Evolutionary conservation across 306 rosid species (phyloP), one percentile per base, ranked within the genome.

Genomic region (Cucurbita pepo): DNA sequence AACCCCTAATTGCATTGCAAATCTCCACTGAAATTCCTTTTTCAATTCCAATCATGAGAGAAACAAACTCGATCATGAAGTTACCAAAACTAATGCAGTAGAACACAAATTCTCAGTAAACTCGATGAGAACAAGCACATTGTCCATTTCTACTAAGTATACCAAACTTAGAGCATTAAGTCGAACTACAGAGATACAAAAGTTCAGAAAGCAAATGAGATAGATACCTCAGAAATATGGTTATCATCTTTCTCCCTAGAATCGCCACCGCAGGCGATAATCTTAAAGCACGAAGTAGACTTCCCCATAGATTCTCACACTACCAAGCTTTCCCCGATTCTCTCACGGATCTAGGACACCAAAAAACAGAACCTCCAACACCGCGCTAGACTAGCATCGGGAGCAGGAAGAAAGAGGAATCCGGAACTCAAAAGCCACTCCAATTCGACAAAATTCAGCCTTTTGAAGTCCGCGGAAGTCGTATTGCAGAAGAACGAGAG

Each of bases 231-330:
- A 10, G 88, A 30, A 19, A 62, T 83, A n/a, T 80, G 81, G 72
- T 66, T 57, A 56, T 85, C 91, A 43, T 88, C 88, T 13, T 76
- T 80, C 18, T 82, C 88, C 30, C 80, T 77, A 16, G 86, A 81
- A 73, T 82, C 92, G 66, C 90, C 72, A 56, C 95, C 90, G 84
- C 97, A 92, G 5, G 91, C 62, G 61, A 92, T 88, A 59, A 92
- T 85, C 75, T 86, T 89, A 85, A 92, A 86, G 85, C 97, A 92
- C n/a, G 96, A 86, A 45, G 79, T 75, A 45, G 97, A 77, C 82
- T 86, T 92, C 67, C 83, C 92, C 97, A 88, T 67, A 38, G 55
- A 59, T 56, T 71, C 59, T 69, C 65, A 63, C 58, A 19, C 73
- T 50, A 54, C 41, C 11, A 58, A 40, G 8, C 74, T 10, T 72